phyloP scores from a whole-genome alignment of 352 stramenopile species.

The Globisporangium middletonii region DNA sequence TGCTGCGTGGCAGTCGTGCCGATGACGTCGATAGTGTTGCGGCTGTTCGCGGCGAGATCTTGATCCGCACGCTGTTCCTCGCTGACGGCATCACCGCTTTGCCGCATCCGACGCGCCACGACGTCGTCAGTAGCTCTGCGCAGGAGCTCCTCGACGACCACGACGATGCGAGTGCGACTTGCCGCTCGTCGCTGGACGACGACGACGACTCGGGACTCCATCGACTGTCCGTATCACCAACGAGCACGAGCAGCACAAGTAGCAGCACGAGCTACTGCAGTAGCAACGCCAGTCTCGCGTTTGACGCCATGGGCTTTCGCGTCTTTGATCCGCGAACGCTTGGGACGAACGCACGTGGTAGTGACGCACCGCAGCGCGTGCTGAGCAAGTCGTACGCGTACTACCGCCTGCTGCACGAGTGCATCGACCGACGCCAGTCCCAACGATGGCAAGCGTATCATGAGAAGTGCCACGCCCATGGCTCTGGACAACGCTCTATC shows the following conservation, averaged over 20 bases:
- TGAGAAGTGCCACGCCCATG: background rate
- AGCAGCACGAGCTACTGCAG: background rate
- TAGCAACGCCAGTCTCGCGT: constrained; percentile 7
- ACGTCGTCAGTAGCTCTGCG: constrained; percentile 29
- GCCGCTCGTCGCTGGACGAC: background rate
- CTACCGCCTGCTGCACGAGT: constrained; percentile 38
- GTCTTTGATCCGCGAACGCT: constrained; percentile 31
- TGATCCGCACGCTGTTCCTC: constrained; percentile 56
- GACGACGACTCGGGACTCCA: background rate
- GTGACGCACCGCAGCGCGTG: background rate
- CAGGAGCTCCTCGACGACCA: constrained; percentile 30
- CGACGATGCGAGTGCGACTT: constrained; percentile 1
- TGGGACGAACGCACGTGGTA: constrained; percentile 4
- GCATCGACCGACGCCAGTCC: constrained; percentile 33
- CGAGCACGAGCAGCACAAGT: constrained; percentile 1
- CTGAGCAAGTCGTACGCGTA: constrained; percentile 32
- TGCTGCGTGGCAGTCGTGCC: background rate
- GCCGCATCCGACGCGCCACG: constrained; percentile 29
- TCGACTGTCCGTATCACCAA: background rate
- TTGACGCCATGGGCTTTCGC: constrained; percentile 48
- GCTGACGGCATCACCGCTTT: constrained; percentile 41
- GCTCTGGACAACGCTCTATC: background rate
- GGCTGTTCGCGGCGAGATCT: constrained; percentile 26
- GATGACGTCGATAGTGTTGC: constrained; percentile 13
- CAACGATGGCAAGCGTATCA: constrained; percentile 23